Evolutionary conservation across 2,329 filamentous ascomycete species (phyloP), one percentile per base, ranked within the genome.

Genomic region (Fusarium oxysporum): DNA sequence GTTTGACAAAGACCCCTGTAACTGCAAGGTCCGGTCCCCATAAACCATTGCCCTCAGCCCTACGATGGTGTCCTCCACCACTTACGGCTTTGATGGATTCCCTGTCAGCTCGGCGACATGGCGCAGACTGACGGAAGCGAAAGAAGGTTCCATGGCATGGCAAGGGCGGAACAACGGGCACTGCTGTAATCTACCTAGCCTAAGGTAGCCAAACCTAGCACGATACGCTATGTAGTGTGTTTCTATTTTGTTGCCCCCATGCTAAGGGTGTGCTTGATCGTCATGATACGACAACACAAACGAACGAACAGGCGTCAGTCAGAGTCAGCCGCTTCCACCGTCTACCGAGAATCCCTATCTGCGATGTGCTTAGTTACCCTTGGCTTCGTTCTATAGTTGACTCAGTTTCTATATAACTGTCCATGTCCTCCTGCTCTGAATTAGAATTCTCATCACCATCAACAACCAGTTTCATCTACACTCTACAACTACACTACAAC

Each of bases 101-200:
- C 71, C 71, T 74, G 71, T 74, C 71, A 73, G 71, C 71, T 73
- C 68, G 68, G 35, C 71, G 71, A 72, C 71, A 74, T 66, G 71
- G 71, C 71, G 71, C 71, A 74, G 71, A 62, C 66, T 48, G 62
- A 51, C 68, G 47, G 50, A 59, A 51, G 68, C 47, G 28, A 55
- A 62, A 60, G 44, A 71, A 71, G 65, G 68, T 71, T 71, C 68
- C 68, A 71, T 71, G n/a, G 47, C 43, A 45, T 44, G 28, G 9
- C 43, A 53, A 40, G 41, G 44, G 45, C 44, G 71, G 71, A 65
- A 63, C 48, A 61, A 47, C 65, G 40, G 47, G 61, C 44, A 56
- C 45, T 73, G 53, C 62, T 60, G 55, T 47, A 60, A 44, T 66
- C 63, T 66, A 65, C 47, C 38, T 45, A 62, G 56, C 54, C 53